Percentiles rank a stretch among this genome's conserved stretches.
phyloP scores from a whole-genome alignment of 2,329 filamentous ascomycete species.

The Ophiosphaerella narmari region DNA sequence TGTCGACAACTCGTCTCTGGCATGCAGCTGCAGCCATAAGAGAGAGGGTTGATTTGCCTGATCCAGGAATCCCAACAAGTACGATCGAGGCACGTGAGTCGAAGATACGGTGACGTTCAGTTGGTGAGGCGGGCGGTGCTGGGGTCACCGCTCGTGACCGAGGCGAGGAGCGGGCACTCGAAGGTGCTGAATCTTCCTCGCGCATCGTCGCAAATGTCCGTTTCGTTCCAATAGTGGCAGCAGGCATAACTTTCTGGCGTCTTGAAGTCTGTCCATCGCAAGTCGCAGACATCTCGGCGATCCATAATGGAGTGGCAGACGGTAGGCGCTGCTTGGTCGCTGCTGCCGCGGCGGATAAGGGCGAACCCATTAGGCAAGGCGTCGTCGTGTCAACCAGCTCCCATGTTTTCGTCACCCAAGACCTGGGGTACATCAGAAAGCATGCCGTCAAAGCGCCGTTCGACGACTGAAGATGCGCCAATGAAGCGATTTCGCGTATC shows the following conservation, averaged over 20 bases:
- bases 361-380: not conserved
- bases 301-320: slow-evolving; percentile 6
- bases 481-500: slow-evolving; percentile 66
- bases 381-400: not conserved
- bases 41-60: slow-evolving; percentile 75
- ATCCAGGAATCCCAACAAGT: slow-evolving; percentile 73
- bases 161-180: slow-evolving; percentile 14
- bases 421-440: not conserved
- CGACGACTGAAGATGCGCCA: slow-evolving; percentile 18
- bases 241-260: slow-evolving; percentile 25
- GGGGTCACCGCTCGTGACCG: slow-evolving; percentile 18
- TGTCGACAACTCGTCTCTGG: slow-evolving; percentile 69
- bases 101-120: slow-evolving; percentile 51
- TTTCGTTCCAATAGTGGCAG: slow-evolving; percentile 33
- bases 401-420: slow-evolving; percentile 5
- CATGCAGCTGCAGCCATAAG: slow-evolving; percentile 75
- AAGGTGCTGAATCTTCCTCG: slow-evolving; percentile 16
- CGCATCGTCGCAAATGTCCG: slow-evolving; percentile 33
- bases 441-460: slow-evolving; percentile 19
- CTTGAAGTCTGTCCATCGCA: slow-evolving; percentile 2
- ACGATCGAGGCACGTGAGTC: slow-evolving; percentile 70
- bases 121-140: slow-evolving; percentile 18
- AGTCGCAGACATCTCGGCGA: slow-evolving; percentile 4
- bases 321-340: no score
- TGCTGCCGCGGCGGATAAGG: no score